phyloP scores from a whole-genome alignment of 306 rosid genomes.

The Glycine tomentella region DNA sequence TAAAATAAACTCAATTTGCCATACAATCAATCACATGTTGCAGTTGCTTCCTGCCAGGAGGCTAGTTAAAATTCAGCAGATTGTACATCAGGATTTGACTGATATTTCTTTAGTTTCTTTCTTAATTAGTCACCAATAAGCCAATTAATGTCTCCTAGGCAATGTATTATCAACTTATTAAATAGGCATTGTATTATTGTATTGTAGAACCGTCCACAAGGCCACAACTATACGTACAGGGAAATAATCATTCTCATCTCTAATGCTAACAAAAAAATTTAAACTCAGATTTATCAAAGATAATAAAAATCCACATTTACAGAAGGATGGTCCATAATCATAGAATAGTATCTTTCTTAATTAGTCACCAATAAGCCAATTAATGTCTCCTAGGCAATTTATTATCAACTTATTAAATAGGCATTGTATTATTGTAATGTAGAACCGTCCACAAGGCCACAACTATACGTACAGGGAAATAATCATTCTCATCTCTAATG shows the following conservation, averaged over 20 bases:
- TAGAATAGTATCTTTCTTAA: too few species aligned
- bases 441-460: background rate
- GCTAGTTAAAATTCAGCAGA: background rate
- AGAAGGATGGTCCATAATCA: conserved; percentile 47
- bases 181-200: too few species aligned
- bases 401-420: background rate
- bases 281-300: conserved; percentile 29
- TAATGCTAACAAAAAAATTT: background rate
- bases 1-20: conserved; percentile 45
- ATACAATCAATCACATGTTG: conserved; percentile 52
- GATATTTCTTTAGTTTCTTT: too few species aligned
- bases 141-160: background rate
- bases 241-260: conserved; percentile 10
- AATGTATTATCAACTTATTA: background rate
- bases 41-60: conserved; percentile 49
- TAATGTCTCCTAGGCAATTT: background rate
- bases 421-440: background rate
- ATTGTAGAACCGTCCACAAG: background rate
- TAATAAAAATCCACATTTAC: conserved; percentile 50
- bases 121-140: conserved; percentile 15
- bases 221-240: conserved; percentile 2
- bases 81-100: too few species aligned
- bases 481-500: conserved; percentile 12
- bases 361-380: conserved; percentile 4
- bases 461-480: conserved; percentile 6